Evolutionary conservation across 2,329 filamentous ascomycete species (phyloP).

Genomic region (Alternaria triticina): DNA sequence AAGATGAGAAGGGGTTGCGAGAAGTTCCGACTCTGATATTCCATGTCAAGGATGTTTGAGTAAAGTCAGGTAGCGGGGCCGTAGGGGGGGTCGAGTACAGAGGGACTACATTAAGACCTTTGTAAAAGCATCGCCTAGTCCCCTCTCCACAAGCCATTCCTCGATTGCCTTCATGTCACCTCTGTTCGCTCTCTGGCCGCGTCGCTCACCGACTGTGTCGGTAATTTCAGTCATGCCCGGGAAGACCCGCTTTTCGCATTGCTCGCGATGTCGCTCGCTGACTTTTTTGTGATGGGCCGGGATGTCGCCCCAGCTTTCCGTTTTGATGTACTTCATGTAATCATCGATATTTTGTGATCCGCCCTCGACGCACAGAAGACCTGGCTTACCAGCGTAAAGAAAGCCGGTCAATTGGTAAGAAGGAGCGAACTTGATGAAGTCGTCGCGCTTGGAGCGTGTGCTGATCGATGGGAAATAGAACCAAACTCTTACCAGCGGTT

Average conservation of each 20-base stretch:
- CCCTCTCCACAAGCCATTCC: constrained; percentile 56
- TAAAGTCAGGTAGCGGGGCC: neutral
- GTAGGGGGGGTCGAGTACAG: neutral
- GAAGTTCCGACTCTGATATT: neutral
- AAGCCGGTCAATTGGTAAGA: constrained; percentile 64
- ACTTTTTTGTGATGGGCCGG: constrained; percentile 68
- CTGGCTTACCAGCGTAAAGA: constrained; percentile 66
- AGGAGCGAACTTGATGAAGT: constrained; percentile 62
- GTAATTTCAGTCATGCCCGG: constrained; percentile 65
- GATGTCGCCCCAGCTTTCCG: constrained; percentile 68
- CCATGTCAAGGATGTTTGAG: neutral
- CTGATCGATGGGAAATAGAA: constrained; percentile 69
- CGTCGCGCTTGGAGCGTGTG: constrained; percentile 64
- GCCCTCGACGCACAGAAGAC: constrained; percentile 61
- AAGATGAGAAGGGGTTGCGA: neutral
- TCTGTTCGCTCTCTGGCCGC: constrained; percentile 58
- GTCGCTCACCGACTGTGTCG: constrained; percentile 56
- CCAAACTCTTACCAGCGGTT: constrained; percentile 60
- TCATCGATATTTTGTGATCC: constrained; percentile 57
- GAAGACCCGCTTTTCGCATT: constrained; percentile 52
- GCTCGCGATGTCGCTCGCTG: constrained; percentile 61
- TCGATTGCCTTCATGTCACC: constrained; percentile 62
- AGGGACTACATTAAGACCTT: constrained; percentile 47
- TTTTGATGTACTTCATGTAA: constrained; percentile 70
- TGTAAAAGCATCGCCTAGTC: constrained; percentile 54